Percentiles rank a stretch among this genome's conserved stretches.
phyloP scores from a whole-genome alignment of 2,329 filamentous ascomycete genomes.

The Botryotinia calthae region DNA sequence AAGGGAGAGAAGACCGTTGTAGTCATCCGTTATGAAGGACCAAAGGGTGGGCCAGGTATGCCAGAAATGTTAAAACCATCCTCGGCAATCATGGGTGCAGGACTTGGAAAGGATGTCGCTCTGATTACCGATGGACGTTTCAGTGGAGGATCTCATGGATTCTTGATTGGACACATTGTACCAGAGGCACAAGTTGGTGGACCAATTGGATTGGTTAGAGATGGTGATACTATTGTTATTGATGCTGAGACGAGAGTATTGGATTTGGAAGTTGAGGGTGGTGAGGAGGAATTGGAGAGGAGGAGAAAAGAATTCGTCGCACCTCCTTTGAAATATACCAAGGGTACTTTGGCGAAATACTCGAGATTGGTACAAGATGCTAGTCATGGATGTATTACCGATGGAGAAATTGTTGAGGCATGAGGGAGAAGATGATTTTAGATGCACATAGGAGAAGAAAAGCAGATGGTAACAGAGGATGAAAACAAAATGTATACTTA shows the following conservation, averaged over 20 bases:
- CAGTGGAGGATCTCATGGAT: slow-evolving; percentile 58
- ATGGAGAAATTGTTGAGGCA: slow-evolving; percentile 39
- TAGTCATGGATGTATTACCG: slow-evolving; percentile 58
- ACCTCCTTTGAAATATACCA: slow-evolving; percentile 55
- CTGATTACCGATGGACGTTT: slow-evolving; percentile 70
- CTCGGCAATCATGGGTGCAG: slow-evolving; percentile 71
- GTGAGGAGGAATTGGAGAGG: slow-evolving; percentile 41
- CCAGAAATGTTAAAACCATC: slow-evolving; percentile 71
- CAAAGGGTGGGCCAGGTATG: slow-evolving; percentile 73
- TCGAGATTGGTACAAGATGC: slow-evolving; percentile 53
- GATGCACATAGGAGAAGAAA: neutral
- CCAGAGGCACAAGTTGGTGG: slow-evolving; percentile 60
- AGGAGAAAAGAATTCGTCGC: slow-evolving; percentile 51
- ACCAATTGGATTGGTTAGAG: slow-evolving; percentile 55
- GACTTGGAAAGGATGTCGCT: slow-evolving; percentile 66
- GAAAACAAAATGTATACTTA: neutral
- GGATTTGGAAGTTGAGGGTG: slow-evolving; percentile 47
- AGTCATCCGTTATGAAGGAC: slow-evolving; percentile 72
- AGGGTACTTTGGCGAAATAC: slow-evolving; percentile 60
- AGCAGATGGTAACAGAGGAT: neutral
- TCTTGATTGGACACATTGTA: slow-evolving; percentile 61
- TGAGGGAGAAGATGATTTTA: neutral
- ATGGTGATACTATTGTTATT: slow-evolving; percentile 59
- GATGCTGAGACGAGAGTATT: slow-evolving; percentile 56
- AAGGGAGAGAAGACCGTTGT: slow-evolving; percentile 76